Base-by-base conservation (phyloP, 2,329 filamentous ascomycete genomes). In the Setomelanomma holmii region DNA sequence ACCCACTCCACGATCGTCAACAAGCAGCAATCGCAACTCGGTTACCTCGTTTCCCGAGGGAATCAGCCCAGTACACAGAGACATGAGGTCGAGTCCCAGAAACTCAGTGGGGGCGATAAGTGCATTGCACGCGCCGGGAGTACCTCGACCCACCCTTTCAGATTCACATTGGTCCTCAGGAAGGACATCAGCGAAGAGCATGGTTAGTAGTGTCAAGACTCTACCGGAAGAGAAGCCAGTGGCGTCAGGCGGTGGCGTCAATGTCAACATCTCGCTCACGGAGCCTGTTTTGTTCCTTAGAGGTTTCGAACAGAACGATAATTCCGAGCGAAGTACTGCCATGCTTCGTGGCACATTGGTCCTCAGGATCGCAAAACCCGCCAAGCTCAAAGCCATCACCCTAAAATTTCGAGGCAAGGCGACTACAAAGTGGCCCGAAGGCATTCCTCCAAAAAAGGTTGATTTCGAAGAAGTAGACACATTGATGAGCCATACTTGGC, bases 391-490 rank as follows among this genome's bases (percentile, higher is more conserved):
- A 79, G 89, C 91, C 4, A 85, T 99, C 20, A 92, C 89, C 5
- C 80, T 99, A 45, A 93, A 90, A 66, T 90, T 99, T 63, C 85
- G 88, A 35, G 95, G 93, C 23, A 89, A 87, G 69, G 91, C 92
- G 3, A 85, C 89, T 58, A 98, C 95, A 1, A 92, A 96, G 69
- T 99, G 95, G 95, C 93, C 95, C 14, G 95, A 98, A 78, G 91
- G 92, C 44, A 95, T 98, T 23, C 93, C 95, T 3, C 92, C 93
- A 0, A 83, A 88, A 51, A 96, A 96, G 74, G 83, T 88, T 1
- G 90, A 96, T 35, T 86, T 91, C 46, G 89, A 86, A 65, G 92
- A 98, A 69, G 89, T 91, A 57, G 89, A 95, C 62, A 90, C 87
- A 3, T 82, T 98, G 53, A 88, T 96, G 75, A 93, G 90, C 35